Base-by-base conservation (phyloP, 108 stramenopile species). In the Cyclotella kingstonii region DNA sequence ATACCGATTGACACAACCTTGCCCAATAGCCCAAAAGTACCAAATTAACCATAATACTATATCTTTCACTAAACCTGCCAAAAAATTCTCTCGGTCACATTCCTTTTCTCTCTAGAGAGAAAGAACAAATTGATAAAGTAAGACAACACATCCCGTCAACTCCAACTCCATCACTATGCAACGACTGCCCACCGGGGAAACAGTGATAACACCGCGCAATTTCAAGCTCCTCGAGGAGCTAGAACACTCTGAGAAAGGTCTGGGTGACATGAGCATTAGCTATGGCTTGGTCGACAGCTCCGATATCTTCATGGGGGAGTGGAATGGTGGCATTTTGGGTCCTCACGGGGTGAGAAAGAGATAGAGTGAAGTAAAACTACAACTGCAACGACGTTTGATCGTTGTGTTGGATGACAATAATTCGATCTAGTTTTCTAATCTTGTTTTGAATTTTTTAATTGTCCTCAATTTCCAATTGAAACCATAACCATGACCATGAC, bases 151-250 rank as follows among this genome's bases (percentile, higher is more conserved):
- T n/a, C n/a, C n/a, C n/a, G n/a, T n/a, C n/a, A n/a, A n/a, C n/a
- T n/a, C n/a, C n/a, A n/a, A n/a, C n/a, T n/a, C n/a, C n/a, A 38
- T 36, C 34, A 61, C 23, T 0, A 91, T 91, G 90, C 87, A 91
- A 57, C 73, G 76, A 42, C 84, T 87, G 22, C 85, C 92, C 51
- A 72, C 78, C 28, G 90, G 93, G 42, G 90, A 93, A 68, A 68
- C 73, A 12, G 92, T 93, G n/a, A 93, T 95, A 55, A 89, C 94
- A 17, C 98, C 98, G 36, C 87, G 98, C 29, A 99, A 99, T 68
- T 99, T 99, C 87, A 99, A 98, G 78, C 85, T 99, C 23, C 86
- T 99, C 34, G 98, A 97, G 63, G 98, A 99, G 91, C 83, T 97
- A 30, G 98, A 99, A 66, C 79, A 83, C 38, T 80, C 77, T 23